Evolutionary conservation across 148 eudicot genomes (phyloP).

Genomic region (Dianthus caryophyllus): DNA sequence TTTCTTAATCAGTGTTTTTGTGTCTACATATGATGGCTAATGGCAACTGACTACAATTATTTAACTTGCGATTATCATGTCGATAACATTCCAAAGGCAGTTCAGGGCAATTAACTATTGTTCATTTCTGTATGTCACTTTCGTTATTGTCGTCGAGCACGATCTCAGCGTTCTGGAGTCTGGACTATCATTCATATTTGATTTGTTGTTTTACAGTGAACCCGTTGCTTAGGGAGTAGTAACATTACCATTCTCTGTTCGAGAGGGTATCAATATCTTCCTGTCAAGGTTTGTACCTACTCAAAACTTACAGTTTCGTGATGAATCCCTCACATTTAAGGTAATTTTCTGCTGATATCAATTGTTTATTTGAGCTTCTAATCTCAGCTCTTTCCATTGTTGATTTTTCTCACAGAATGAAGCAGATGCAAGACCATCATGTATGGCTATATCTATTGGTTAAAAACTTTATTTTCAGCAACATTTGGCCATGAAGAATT

Average conservation of each 20-base stretch:
- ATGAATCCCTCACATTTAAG: slow-evolving; percentile 95
- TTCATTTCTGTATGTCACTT: slow-evolving; percentile 47
- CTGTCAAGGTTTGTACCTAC: slow-evolving; percentile 95
- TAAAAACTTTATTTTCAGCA: no score
- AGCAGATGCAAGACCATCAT: no score
- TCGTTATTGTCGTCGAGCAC: slow-evolving; percentile 95
- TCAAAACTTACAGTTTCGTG: slow-evolving; percentile 86
- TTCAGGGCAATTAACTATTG: slow-evolving; percentile 50
- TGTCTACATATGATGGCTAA: no score
- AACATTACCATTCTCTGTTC: slow-evolving; percentile 96
- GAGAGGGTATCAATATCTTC: slow-evolving; percentile 97
- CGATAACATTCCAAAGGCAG: slow-evolving; percentile 92
- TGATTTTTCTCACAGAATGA: no score
- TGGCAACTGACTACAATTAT: not conserved
- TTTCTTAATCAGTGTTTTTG: no score
- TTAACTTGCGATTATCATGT: slow-evolving; percentile 72
- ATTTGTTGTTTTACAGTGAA: slow-evolving; percentile 96
- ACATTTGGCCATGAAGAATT: no score
- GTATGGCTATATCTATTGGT: no score
- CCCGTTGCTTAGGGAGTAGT: slow-evolving; percentile 99
- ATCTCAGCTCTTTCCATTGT: no score
- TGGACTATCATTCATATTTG: slow-evolving; percentile 90
- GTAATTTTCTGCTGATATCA: no score
- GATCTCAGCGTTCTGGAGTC: slow-evolving; percentile 94
- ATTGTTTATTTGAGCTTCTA: no score